phyloP scores from a whole-genome alignment of 345 rosid genomes.

The Eucalyptus shirleyi region DNA sequence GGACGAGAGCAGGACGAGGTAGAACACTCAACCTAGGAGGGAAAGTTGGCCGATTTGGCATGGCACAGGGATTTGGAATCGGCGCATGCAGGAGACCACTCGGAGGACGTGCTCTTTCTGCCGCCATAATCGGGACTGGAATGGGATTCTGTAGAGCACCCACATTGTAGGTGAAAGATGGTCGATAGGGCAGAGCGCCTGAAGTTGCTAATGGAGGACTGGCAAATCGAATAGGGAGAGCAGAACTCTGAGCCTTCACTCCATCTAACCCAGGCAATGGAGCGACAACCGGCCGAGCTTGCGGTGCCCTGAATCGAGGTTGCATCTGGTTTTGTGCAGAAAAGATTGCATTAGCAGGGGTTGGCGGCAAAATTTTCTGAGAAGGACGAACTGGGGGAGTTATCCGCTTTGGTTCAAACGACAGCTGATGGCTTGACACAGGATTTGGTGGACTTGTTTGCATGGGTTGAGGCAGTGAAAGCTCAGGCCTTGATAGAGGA shows the following conservation, averaged over 20 bases:
- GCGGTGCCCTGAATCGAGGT: neutral
- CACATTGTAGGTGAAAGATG: neutral
- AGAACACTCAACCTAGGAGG: neutral
- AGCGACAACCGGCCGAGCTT: neutral
- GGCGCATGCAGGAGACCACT: neutral
- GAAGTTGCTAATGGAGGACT: neutral
- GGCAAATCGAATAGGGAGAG: neutral
- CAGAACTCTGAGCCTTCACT: neutral
- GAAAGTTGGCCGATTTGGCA: neutral
- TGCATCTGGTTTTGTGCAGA: neutral
- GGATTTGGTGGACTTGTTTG: neutral
- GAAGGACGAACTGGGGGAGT: neutral
- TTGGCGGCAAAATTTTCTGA: neutral
- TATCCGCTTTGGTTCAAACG: neutral
- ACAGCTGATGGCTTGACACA: neutral
- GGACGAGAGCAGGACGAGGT: neutral
- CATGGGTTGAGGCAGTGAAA: neutral
- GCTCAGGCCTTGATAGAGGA: neutral
- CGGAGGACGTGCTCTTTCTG: neutral
- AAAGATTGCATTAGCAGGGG: neutral
- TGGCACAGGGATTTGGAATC: neutral
- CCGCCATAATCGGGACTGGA: neutral
- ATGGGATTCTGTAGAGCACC: neutral
- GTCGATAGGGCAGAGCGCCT: neutral
- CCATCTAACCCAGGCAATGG: neutral